Evolutionary conservation across 805 yeast genomes (phyloP), one percentile per base, ranked within the genome.

Genomic region (Saccharomycopsis babjevae): DNA sequence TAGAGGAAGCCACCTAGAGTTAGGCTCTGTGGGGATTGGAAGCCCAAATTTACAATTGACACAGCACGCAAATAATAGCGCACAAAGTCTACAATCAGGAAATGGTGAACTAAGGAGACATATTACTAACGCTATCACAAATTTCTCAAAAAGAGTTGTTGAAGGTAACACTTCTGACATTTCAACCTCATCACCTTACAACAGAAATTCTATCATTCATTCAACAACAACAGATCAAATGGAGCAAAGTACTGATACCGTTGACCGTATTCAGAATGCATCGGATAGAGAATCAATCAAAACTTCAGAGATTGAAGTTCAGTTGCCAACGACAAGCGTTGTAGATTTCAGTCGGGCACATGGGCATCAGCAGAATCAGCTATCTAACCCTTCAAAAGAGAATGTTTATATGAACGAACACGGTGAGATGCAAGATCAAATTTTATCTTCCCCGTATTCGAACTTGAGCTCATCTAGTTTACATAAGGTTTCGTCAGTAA

Each of bases 91-190:
- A 10, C 32, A 55, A 36, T 56, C 60, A 13, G 58, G 59, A 3
- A 59, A 55, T 28, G 58, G 58, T 28, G 60, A 59, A n/a, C 18
- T 62, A 13, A 58, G 57, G 25, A 50, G 65, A 39, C 56, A 50
- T 16, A 50, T 64, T 5, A 59, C 66, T n/a, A 16, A 40, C 2
- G 66, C 63, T n/a, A 28, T 64, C 11, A 63, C 50, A 15, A 59
- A 60, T 40, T 59, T 64, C 36, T 58, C 61, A n/a, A 56, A 59
- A 6, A 30, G 66, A 36, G 56, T 64, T 39, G 65, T 64, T 30
- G 61, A 56, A 43, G 66, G 66, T 16, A 62, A 60, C 34, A 64
- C 62, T 18, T 25, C 40, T 5, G 64, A 64, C 11, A 52, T 32
- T 38, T 32, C 42, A 13, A 56, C 58, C 32, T 42, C 59, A 36